phyloP scores from a whole-genome alignment of 805 yeast species.

The Barnettozyma botsteinii region DNA sequence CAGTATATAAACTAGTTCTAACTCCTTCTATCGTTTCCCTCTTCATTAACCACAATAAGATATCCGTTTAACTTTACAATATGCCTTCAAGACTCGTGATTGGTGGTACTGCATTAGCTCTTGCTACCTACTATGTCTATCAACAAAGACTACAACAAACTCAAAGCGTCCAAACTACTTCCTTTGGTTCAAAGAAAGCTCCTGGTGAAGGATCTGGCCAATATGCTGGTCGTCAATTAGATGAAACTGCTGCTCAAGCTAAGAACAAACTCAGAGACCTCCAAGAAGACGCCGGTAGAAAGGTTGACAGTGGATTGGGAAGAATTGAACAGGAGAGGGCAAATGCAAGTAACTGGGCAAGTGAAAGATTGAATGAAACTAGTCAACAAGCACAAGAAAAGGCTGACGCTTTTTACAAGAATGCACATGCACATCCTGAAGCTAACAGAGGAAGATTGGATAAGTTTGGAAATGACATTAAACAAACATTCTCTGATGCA shows the following conservation, averaged over 20 bases:
- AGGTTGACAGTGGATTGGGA: conserved; percentile 14
- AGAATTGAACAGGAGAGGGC: conserved; percentile 13
- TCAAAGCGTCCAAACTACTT: conserved; percentile 3
- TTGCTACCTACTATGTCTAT: conserved; percentile 23
- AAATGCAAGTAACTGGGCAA: conserved; percentile 18
- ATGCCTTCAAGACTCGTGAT: conserved; percentile 13
- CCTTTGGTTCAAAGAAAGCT: neutral
- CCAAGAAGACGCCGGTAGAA: conserved; percentile 18
- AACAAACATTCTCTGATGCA: conserved; percentile 15
- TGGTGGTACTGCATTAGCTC: conserved; percentile 24
- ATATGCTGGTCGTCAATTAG: conserved; percentile 23
- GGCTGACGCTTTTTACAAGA: conserved; percentile 17
- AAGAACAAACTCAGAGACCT: conserved; percentile 14
- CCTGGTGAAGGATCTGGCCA: conserved; percentile 18
- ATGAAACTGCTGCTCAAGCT: conserved; percentile 18
- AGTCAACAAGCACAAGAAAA: conserved; percentile 16
- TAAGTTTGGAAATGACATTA: conserved; percentile 13
- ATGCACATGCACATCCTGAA: conserved; percentile 13
- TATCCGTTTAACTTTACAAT: neutral
- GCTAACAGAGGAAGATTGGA: conserved; percentile 13
- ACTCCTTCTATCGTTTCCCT: neutral
- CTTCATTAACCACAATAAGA: neutral
- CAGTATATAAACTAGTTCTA: neutral
- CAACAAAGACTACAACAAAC: conserved; percentile 20
- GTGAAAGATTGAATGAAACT: conserved; percentile 14